Conservation (phyloP, 805 yeast species). For the Jamesozyma rosinii region DNA sequence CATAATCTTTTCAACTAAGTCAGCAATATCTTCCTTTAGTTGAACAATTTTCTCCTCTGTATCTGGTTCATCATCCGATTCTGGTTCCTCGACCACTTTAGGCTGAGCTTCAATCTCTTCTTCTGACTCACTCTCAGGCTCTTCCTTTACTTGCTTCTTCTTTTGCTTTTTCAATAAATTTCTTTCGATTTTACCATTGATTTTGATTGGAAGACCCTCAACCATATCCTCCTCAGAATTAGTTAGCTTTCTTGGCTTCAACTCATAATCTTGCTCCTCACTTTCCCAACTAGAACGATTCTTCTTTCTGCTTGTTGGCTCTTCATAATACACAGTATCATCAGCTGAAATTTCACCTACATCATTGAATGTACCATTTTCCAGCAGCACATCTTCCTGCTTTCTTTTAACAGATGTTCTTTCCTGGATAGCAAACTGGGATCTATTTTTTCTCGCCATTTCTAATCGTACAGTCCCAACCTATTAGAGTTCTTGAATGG, state of each 20-base stretch:
- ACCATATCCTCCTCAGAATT: conserved; percentile 34
- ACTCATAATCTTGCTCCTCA: conserved; percentile 73
- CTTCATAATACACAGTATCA: conserved; percentile 6
- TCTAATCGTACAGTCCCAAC: neutral
- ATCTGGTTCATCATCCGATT: conserved; percentile 35
- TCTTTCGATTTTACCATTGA: conserved; percentile 67
- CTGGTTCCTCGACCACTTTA: conserved; percentile 20
- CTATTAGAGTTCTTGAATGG: neutral
- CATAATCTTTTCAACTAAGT: conserved; percentile 61
- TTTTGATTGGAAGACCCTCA: conserved; percentile 76
- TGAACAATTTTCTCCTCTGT: conserved; percentile 47
- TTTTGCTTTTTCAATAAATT: conserved; percentile 34
- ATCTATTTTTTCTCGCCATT: conserved; percentile 26
- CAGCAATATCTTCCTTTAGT: conserved; percentile 77
- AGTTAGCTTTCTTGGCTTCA: conserved; percentile 50
- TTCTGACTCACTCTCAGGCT: conserved; percentile 10
- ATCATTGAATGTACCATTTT: conserved; percentile 17
- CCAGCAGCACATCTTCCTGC: conserved; percentile 26
- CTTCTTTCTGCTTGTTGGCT: conserved; percentile 5
- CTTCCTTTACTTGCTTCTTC: conserved; percentile 11
- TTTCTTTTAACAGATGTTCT: conserved; percentile 26
- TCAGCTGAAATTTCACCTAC: conserved; percentile 15
- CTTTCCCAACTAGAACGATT: conserved; percentile 47
- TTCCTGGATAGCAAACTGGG: conserved; percentile 20
- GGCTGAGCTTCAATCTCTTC: conserved; percentile 26